A percentile compares a stretch with the other conserved stretches of the same genome.
These are phyloP conservation scores for Bigelowiella natans DNA, from an alignment of 78 protist species.

Conservation along the genomic window DNA sequence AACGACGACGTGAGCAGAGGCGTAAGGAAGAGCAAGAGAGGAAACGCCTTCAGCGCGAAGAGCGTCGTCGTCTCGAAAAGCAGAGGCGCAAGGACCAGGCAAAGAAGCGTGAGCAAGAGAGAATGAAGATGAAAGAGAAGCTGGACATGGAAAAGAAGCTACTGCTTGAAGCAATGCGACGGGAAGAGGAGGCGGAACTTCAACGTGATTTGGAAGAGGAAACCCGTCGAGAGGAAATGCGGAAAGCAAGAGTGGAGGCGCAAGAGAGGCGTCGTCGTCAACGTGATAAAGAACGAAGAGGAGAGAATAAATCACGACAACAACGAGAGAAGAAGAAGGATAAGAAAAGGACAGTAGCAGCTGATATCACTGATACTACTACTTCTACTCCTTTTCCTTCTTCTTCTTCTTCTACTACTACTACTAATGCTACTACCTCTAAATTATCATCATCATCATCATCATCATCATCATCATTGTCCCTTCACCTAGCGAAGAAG, in stretches of 20 bases:
- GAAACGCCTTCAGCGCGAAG: background rate
- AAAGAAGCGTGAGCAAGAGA: background rate
- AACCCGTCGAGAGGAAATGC: background rate
- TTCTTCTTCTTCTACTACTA: too few species aligned
- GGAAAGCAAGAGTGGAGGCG: background rate
- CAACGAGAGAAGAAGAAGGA: too few species aligned
- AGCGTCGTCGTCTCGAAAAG: background rate
- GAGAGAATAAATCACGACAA: too few species aligned
- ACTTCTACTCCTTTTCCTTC: too few species aligned
- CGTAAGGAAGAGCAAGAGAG: background rate
- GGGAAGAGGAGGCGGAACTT: background rate
- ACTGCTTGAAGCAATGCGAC: background rate
- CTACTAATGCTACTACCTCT: too few species aligned
- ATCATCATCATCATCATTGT: too few species aligned
- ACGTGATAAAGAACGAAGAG: too few species aligned
- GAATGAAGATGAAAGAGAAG: background rate
- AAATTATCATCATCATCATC: too few species aligned
- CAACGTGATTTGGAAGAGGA: background rate
- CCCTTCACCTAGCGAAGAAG: too few species aligned
- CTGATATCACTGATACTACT: too few species aligned
- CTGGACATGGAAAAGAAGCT: background rate
- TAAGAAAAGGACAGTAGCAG: too few species aligned
- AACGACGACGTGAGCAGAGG: background rate
- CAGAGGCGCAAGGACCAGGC: background rate
- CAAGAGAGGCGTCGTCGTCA: too few species aligned